Evolutionary conservation across 2,329 filamentous ascomycete genomes (phyloP).

Genomic region (Ophiostoma quercus): DNA sequence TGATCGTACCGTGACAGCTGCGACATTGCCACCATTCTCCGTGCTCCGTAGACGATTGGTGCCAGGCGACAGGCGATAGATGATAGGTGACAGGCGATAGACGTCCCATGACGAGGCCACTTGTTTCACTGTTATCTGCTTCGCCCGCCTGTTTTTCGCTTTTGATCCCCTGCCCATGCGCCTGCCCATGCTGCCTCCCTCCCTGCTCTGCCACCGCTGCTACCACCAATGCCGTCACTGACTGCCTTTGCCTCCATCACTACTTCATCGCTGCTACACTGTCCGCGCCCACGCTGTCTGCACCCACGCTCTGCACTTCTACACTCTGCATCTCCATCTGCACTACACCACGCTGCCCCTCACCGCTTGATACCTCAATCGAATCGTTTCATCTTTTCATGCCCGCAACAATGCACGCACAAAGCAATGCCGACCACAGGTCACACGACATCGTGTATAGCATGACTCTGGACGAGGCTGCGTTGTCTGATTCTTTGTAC

Average conservation of each 20-base stretch:
- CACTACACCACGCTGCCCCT: no score
- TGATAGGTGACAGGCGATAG: not conserved
- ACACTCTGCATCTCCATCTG: not conserved
- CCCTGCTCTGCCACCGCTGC: not conserved
- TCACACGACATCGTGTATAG: not conserved
- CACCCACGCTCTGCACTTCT: not conserved
- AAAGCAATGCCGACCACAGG: not conserved
- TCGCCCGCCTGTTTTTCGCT: not conserved
- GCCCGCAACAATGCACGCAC: conserved; percentile 11
- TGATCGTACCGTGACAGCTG: not conserved
- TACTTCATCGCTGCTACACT: not conserved
- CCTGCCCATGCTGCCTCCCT: no score
- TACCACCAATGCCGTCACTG: not conserved
- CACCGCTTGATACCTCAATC: not conserved
- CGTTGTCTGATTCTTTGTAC: not conserved
- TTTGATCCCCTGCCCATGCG: not conserved
- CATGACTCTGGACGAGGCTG: not conserved
- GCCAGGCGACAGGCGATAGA: not conserved
- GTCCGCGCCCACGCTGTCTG: not conserved
- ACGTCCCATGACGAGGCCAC: conserved; percentile 2
- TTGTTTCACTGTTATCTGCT: conserved; percentile 11
- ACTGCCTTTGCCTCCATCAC: not conserved
- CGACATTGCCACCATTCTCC: not conserved
- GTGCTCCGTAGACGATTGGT: not conserved
- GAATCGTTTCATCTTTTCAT: not conserved